Conservation (phyloP, 176 grass and related monocot genomes). For the Bonia amplexicaulis region DNA sequence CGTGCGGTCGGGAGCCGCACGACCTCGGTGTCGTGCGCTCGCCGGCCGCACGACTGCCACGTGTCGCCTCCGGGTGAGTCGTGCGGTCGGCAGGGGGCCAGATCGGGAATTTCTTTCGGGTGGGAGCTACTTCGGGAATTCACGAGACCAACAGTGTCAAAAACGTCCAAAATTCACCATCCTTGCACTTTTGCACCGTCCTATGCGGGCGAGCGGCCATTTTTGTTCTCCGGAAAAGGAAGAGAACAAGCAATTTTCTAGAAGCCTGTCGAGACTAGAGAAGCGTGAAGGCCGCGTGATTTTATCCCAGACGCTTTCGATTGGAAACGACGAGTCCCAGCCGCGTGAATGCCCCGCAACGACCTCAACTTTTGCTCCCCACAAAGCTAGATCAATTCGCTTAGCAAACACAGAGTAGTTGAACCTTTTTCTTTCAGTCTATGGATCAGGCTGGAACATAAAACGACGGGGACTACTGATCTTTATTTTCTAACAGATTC, state of each 20-base stretch:
- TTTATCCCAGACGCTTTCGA: not conserved
- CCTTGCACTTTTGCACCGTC: not conserved
- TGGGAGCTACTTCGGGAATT: no score
- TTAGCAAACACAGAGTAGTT: not conserved
- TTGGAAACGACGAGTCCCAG: not conserved
- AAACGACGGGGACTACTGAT: not conserved
- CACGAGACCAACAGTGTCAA: no score
- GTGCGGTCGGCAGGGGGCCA: no score
- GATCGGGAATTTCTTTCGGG: no score
- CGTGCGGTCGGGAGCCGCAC: no score
- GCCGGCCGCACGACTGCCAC: no score
- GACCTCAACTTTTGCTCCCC: not conserved
- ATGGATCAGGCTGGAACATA: not conserved
- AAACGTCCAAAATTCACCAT: no score
- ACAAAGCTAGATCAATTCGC: not conserved
- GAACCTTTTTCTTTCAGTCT: not conserved
- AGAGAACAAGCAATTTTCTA: not conserved
- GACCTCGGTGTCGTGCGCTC: no score
- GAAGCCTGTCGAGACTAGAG: not conserved
- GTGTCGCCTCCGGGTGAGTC: no score
- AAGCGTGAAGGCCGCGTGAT: constrained; percentile 20
- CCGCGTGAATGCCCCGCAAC: not conserved
- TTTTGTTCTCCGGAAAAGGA: not conserved
- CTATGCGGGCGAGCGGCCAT: not conserved
- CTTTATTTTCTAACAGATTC: not conserved